Conservation (phyloP, 2,329 filamentous ascomycete species). For the Botrytis squamosa region DNA sequence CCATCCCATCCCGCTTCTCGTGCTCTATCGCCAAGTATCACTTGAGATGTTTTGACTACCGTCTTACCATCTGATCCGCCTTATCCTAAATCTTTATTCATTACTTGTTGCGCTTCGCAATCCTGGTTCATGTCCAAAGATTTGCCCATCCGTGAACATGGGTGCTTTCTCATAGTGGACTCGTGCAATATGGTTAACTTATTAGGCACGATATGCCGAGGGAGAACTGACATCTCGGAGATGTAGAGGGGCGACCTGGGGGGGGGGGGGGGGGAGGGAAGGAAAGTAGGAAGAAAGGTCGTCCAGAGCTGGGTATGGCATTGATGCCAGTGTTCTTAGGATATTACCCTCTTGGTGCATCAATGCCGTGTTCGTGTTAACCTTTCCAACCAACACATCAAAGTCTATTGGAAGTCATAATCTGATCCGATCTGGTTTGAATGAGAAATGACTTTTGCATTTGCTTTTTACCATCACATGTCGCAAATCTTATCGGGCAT, state of each 20-base stretch:
- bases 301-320: not conserved
- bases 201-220: slow-evolving; percentile 12
- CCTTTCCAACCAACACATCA: not conserved
- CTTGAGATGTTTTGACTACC: not conserved
- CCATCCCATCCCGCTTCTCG: not conserved
- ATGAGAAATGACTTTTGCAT: not conserved
- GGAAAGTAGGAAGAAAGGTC: not conserved
- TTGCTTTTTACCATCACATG: not conserved
- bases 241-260: not conserved
- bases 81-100: not conserved
- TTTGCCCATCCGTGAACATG: not conserved
- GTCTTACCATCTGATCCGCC: not conserved
- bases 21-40: not conserved
- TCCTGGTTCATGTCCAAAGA: not conserved
- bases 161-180: not conserved
- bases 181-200: not conserved
- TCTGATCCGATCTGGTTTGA: not conserved
- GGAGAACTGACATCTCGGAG: not conserved
- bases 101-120: not conserved
- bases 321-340: no score
- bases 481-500: slow-evolving; percentile 3
- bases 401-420: not conserved
- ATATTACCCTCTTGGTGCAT: not conserved
- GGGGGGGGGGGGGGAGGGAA: not conserved
- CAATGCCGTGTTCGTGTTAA: not conserved